Evolutionary conservation across 495 filamentous ascomycete genomes (phyloP).

Genomic region (Penicillium lagena): DNA sequence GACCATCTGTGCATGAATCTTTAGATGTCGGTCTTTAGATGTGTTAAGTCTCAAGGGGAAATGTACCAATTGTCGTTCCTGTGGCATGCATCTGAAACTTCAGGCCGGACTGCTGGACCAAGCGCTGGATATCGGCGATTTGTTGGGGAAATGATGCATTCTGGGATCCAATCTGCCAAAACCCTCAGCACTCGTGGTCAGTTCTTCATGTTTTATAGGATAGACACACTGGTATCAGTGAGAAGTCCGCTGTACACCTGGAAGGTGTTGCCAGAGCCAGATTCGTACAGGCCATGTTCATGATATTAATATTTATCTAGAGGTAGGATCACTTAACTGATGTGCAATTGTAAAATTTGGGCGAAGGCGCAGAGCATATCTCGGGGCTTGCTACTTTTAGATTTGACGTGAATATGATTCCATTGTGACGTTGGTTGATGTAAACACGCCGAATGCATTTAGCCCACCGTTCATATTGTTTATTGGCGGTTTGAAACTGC

Average conservation of each 20-base stretch:
- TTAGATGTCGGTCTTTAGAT: too few relatives aligned
- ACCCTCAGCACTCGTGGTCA: background rate
- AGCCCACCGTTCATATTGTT: background rate
- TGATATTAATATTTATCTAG: background rate
- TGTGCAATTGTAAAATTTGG: background rate
- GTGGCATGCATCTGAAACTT: constrained; percentile 75
- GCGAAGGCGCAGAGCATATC: too few relatives aligned
- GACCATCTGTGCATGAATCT: constrained; percentile 52
- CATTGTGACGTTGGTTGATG: too few relatives aligned
- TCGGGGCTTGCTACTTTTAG: too few relatives aligned
- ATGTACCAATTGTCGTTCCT: constrained; percentile 76
- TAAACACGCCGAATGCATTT: too few relatives aligned
- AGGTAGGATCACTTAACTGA: background rate
- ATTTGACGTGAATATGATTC: too few relatives aligned
- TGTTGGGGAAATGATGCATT: constrained; percentile 69
- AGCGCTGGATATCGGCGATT: constrained; percentile 71
- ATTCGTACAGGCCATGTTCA: constrained; percentile 8
- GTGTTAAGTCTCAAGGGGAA: too few relatives aligned
- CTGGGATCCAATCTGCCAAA: constrained; percentile 58
- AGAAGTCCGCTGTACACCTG: constrained; percentile 65
- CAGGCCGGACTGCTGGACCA: constrained; percentile 64
- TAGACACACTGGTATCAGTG: constrained; percentile 54
- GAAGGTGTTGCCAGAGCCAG: constrained; percentile 45
- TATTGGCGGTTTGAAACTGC: background rate
- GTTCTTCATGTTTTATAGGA: background rate